Base-by-base conservation (phyloP, 2,329 filamentous ascomycete genomes). In the Waltergamsia citrina region DNA sequence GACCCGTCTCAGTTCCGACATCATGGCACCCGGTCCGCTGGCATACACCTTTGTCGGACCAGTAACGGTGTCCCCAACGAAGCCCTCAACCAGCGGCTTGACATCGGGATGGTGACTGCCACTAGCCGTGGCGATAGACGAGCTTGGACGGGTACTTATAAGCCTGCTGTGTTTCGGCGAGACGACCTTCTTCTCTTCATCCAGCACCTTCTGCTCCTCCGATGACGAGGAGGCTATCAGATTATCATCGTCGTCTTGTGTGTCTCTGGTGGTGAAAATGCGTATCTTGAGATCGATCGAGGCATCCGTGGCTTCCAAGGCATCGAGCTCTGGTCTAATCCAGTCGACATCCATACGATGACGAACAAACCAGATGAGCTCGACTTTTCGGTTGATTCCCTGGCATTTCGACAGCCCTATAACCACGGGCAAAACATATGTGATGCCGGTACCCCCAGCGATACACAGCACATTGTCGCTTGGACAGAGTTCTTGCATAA, bases 301-400 rank as follows among this genome's bases (percentile, higher is more conserved):
- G 7, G 47, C 46, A 19, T 44, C 45, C 7, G 42, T 39, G 25
- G 56, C 56, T 4, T 54, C 54, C 7, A 81, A 53, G 7, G 60
- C 42, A 3, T 65, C 57, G 9, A 83, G 54, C 49, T 84, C 78
- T 5, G 57, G 47, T 19, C 56, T 52, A 9, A 82, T 57, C 77
- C 79, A 84, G 17, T 63, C 57, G n/a, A 73, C 51, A 40, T 82
- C 73, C 7, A 53, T 48, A 7, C 57, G 56, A 24, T 68, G 65
- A 11, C 75, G 64, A 21, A 83, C 61, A 2, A 71, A 69, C 79
- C 79, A 84, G 35, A 81, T 57, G 14, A 84, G 67, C 43, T 77
- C 69, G 3, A 81, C 50, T 40, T 60, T 65, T 34, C 65, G 56
- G 36, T 64, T 54, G 19, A 51, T 41, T 27, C 49, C 68, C 5